These are phyloP conservation scores for Iris pallida DNA, from an alignment of 116 monocot species.

Conservation along the genomic window DNA sequence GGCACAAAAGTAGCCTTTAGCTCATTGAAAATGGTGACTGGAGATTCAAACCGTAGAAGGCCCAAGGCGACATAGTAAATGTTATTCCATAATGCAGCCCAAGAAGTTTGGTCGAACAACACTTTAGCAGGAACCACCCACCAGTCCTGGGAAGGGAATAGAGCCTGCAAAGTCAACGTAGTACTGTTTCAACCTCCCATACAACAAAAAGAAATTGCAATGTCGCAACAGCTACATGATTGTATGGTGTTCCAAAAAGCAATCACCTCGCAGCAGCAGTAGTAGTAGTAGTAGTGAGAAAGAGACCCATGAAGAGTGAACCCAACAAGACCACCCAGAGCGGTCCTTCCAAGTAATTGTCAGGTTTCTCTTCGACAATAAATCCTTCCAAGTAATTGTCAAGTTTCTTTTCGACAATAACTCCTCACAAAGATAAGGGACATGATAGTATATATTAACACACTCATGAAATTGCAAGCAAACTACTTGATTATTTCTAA, in stretches of 20 bases:
- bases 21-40: constrained; percentile 53
- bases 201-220: constrained; percentile 8
- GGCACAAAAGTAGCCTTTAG: constrained; percentile 83
- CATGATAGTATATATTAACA: no score
- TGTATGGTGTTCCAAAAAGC: not conserved
- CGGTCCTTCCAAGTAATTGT: no score
- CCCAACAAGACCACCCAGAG: constrained; percentile 78
- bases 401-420: no score
- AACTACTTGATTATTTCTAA: no score
- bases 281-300: constrained; percentile 93
- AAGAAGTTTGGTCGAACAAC: constrained; percentile 78
- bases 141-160: no score
- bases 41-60: constrained; percentile 77
- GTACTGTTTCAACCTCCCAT: not conserved
- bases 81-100: constrained; percentile 94
- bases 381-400: no score
- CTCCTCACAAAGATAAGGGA: no score
- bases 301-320: constrained; percentile 94
- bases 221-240: not conserved
- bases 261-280: constrained; percentile 83
- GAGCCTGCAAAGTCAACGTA: no score
- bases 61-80: constrained; percentile 77
- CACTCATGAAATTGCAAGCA: no score
- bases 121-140: constrained; percentile 94
- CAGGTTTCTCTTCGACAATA: no score